Evolutionary conservation across 352 stramenopile species (phyloP), one percentile per base, ranked within the genome.

Genomic region (Globisporangium recalcitrans): DNA sequence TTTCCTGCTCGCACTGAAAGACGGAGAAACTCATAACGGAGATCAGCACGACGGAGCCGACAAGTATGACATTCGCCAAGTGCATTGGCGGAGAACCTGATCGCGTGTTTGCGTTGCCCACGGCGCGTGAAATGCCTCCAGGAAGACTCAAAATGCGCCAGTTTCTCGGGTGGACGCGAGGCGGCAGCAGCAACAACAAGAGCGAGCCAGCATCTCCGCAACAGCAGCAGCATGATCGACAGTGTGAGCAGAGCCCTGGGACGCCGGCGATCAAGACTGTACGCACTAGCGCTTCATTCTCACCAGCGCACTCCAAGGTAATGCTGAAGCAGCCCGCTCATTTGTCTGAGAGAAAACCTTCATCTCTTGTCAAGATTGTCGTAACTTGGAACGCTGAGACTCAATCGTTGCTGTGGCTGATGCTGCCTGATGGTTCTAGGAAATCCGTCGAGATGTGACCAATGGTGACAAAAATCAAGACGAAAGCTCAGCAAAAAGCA

Each of bases 81-180:
- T 85, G 76, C 62, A 77, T 84, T 26, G 69, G 74, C 62, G 77
- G 72, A 21, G 76, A 85, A 40, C 66, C 77, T 52, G 78, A 85
- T 52, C 59, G 71, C 60, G 78, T 80, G 62, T 82, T 71, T 44
- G 76, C 65, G 65, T 68, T 71, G 24, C 60, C 65, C 58, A 66
- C 74, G 29, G 38, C 73, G 21, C 71, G 55, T 27, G 71, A 80
- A 19, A 63, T 76, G 24, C 64, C 67, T 1, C 63, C 64, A 16
- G 52, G 62, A 21, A 52, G 69, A 14, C 71, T 78, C 63, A 81
- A 82, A 61, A 78, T 82, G 65, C 77, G 73, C 2, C 69, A 82
- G 44, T 49, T 85, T 27, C 59, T 84, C 6, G 62, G 64, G 21
- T 83, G 73, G 75, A 72, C 67, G 32, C 60, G 63, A 34, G 44